Evolutionary conservation across 2,329 filamentous ascomycete species (phyloP).

Genomic region (Cercospora brassicicola): DNA sequence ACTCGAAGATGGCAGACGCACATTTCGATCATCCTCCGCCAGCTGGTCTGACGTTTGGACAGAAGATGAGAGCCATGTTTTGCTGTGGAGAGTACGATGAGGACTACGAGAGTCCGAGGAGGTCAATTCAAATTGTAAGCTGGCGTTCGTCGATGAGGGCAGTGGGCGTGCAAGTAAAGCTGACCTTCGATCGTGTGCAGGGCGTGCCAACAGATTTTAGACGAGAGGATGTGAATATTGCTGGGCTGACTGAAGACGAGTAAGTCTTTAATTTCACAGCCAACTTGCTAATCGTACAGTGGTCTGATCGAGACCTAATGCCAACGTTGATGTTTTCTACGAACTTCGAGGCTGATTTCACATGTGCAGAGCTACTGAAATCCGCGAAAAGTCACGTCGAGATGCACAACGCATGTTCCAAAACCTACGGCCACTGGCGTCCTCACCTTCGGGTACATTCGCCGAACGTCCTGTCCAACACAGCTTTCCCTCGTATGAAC

Average conservation of each 20-base stretch:
- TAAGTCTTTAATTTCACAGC: constrained; percentile 20
- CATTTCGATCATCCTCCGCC: not conserved
- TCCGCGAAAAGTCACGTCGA: constrained; percentile 36
- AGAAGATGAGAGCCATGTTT: constrained; percentile 27
- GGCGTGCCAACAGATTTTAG: constrained; percentile 38
- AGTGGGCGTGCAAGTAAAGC: not conserved
- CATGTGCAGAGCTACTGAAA: constrained; percentile 9
- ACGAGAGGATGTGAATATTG: constrained; percentile 37
- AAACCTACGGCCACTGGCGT: constrained; percentile 34
- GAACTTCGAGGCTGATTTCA: not conserved
- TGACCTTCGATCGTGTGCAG: constrained; percentile 22
- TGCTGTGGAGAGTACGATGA: constrained; percentile 30
- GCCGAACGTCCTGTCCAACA: constrained; percentile 26
- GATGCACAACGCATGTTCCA: constrained; percentile 36
- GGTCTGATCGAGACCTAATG: not conserved
- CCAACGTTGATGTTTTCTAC: not conserved
- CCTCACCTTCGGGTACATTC: constrained; percentile 35
- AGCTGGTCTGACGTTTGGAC: constrained; percentile 20
- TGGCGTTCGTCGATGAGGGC: not conserved
- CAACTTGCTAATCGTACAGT: not conserved
- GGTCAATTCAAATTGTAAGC: constrained; percentile 31
- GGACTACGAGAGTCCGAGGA: constrained; percentile 26
- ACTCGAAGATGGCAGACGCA: constrained; percentile 8
- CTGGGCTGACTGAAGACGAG: constrained; percentile 35
- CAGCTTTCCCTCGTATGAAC: constrained; percentile 28